Base-by-base conservation (phyloP, 345 rosid species). In the Eucalyptus cladocalyx region DNA sequence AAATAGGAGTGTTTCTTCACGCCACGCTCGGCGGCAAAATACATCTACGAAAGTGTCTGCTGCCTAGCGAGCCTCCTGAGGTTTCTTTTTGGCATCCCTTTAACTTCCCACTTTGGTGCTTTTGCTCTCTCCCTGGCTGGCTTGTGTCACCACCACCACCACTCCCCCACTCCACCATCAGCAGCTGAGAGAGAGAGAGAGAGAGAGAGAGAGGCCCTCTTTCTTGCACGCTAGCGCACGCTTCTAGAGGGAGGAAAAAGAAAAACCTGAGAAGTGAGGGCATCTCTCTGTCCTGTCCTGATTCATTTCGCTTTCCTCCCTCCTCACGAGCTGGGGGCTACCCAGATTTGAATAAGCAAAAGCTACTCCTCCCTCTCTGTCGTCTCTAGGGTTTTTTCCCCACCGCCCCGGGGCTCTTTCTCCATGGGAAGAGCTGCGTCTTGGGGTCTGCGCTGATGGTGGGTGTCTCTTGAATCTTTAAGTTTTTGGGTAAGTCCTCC, bases 11-110 rank as follows among this genome's bases (percentile, higher is more conserved):
- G 30, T 21, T 40, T 76, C 26, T 40, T 18, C 43, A 76, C 85
- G 28, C 85, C 85, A 40, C 85, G 47, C 85, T 76, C 47, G 47
- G 47, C 17, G 69, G 81, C 24, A 26, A 53, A 53, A 24, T 10
- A 4, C 85, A 76, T 76, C 47, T 21, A 15, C 47, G 85, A 40
- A 76, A 21, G 47, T 13, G 83, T 37, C 26, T 53, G 58, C 58
- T 21, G 58, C 4, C 11, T 19, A 1, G 24, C 58, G 58, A 53
- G 26, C 26, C 9, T 12, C 47, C 4, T 2, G 12, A 10, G 83
- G 49, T 72, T 72, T 90, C 94, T 86, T 89, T 89, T 86, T 89
- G 88, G 90, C 91, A 88, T 89, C 8, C 54, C 90, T 92, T 47
- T 37, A 76, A 11, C 85, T 30, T 15, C 60, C 50, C 43, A 45